phyloP scores from a whole-genome alignment of 257 asterid species.

The Solanum arcanum region DNA sequence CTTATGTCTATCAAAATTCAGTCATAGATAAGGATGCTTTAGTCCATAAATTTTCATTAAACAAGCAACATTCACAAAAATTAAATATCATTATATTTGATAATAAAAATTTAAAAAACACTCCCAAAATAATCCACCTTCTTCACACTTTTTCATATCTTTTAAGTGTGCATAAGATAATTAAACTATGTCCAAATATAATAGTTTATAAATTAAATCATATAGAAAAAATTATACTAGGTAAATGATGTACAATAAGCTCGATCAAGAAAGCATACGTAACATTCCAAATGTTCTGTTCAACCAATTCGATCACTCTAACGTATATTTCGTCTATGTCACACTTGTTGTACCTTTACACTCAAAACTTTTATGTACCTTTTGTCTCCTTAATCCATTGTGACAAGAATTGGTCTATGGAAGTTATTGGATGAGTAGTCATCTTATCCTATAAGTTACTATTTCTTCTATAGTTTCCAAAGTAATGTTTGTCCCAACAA shows the following conservation, averaged over 20 bases:
- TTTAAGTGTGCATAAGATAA: background rate
- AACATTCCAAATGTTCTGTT: background rate
- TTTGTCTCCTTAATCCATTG: background rate
- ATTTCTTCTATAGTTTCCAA: background rate
- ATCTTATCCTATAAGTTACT: no score
- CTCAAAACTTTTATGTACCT: background rate
- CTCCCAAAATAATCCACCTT: background rate
- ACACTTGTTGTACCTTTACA: background rate
- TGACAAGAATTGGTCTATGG: background rate
- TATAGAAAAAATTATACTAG: background rate
- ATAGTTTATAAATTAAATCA: background rate
- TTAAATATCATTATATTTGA: background rate
- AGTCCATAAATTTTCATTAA: background rate
- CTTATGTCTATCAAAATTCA: background rate
- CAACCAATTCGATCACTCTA: background rate
- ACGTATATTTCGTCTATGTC: background rate
- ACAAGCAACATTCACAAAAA: background rate
- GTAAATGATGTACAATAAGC: background rate
- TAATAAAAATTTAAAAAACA: background rate
- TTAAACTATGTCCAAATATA: no score
- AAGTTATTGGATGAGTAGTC: background rate
- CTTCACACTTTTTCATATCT: background rate
- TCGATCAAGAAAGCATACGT: background rate
- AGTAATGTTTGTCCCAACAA: background rate
- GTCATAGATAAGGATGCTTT: background rate